phyloP scores from a whole-genome alignment of 139 green algal genomes.

The Pleodorina starrii region DNA sequence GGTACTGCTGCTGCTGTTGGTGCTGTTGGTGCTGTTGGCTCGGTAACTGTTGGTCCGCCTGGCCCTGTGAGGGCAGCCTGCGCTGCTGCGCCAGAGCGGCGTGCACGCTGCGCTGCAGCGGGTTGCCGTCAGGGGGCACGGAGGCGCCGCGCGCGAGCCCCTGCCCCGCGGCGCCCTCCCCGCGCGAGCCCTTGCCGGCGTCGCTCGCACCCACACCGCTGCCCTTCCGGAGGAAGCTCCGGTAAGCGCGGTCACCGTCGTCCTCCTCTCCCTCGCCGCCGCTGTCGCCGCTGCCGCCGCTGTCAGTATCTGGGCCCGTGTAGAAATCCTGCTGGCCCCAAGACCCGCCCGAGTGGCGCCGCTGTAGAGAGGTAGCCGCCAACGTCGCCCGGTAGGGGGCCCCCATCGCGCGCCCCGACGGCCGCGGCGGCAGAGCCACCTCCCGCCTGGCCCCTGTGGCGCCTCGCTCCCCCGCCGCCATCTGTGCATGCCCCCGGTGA shows the following conservation, averaged over 20 bases:
- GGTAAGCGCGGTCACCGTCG: background rate
- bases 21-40: too few relatives aligned
- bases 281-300: background rate
- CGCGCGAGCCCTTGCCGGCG: background rate
- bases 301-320: background rate
- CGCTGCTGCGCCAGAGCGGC: background rate
- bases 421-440: background rate
- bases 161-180: background rate
- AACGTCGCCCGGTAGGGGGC: too few relatives aligned
- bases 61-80: background rate
- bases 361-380: background rate
- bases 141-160: background rate
- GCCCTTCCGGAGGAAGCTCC: background rate
- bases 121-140: background rate
- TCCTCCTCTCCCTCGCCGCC: background rate
- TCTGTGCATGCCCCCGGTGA: background rate
- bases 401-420: background rate
- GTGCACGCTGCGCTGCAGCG: conserved; percentile 10
- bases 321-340: background rate
- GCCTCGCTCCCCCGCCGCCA: background rate
- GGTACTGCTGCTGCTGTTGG: background rate
- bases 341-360: background rate
- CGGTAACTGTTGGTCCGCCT: background rate
- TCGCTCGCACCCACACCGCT: background rate
- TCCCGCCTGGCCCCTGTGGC: background rate